Evolutionary conservation across 1,139 yeast species (phyloP).

Genomic region (Taphrina betulina): DNA sequence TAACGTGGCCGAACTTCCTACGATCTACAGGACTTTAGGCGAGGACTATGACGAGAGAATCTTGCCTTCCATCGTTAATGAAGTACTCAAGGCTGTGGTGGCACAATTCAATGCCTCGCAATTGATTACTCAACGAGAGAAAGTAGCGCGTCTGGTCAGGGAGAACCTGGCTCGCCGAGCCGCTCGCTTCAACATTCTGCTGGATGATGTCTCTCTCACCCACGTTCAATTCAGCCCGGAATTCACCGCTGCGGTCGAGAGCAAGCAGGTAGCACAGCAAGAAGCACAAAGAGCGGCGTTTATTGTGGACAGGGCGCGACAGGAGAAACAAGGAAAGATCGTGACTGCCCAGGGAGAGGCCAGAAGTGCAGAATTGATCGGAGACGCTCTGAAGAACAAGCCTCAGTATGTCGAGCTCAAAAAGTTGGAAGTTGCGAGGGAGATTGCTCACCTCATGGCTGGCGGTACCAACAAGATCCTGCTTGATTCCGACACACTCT

Average conservation of each 20-base stretch:
- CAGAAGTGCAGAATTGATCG: slow-evolving; percentile 93
- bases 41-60: slow-evolving; percentile 94
- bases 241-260: slow-evolving; percentile 96
- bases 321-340: slow-evolving; percentile 93
- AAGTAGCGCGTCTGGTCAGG: slow-evolving; percentile 84
- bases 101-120: slow-evolving; percentile 99
- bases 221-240: slow-evolving; percentile 95
- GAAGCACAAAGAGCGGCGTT: slow-evolving; percentile 99
- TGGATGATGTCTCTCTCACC: slow-evolving; percentile 80
- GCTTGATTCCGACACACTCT: slow-evolving; percentile 86
- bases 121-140: slow-evolving; percentile 95
- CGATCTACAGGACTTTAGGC: slow-evolving; percentile 87
- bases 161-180: slow-evolving; percentile 93
- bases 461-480: slow-evolving; percentile 86
- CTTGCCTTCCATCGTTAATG: slow-evolving; percentile 93
- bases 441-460: slow-evolving; percentile 83
- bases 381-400: slow-evolving; percentile 90
- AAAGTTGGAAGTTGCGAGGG: slow-evolving; percentile 95
- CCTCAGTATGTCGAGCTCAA: slow-evolving; percentile 78
- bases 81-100: slow-evolving; percentile 91
- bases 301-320: slow-evolving; percentile 92
- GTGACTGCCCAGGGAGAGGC: slow-evolving; percentile 99
- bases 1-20: slow-evolving; percentile 71
- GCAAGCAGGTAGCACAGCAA: slow-evolving; percentile 98
- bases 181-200: slow-evolving; percentile 73